Percentiles rank a stretch among this genome's conserved stretches.
phyloP scores from a whole-genome alignment of 2,329 filamentous ascomycete species.

The Plenodomus lindquistii region DNA sequence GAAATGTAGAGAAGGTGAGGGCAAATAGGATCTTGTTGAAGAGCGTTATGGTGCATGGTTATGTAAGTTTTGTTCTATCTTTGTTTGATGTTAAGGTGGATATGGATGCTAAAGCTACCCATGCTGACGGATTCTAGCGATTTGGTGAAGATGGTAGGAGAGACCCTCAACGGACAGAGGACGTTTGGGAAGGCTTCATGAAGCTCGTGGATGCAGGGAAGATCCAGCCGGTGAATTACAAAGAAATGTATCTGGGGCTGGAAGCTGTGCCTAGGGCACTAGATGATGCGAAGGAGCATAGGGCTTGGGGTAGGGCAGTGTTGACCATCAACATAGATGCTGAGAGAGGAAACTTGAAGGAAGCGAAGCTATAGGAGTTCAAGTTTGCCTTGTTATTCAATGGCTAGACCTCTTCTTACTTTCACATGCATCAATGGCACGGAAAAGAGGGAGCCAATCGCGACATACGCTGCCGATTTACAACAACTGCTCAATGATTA shows the following conservation, averaged over 20 bases:
- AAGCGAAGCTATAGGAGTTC: not conserved
- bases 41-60: constrained; percentile 27
- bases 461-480: no score
- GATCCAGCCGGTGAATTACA: constrained; percentile 58
- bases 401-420: no score
- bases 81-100: not conserved
- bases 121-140: constrained; percentile 41
- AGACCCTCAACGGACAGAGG: constrained; percentile 52
- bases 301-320: constrained; percentile 61
- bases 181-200: constrained; percentile 58
- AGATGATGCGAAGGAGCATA: constrained; percentile 54
- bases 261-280: constrained; percentile 56
- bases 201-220: constrained; percentile 52
- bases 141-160: constrained; percentile 61
- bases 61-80: constrained; percentile 15
- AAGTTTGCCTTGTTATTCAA: no score
- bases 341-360: constrained; percentile 3
- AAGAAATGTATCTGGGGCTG: constrained; percentile 54
- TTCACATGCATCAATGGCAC: no score
- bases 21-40: constrained; percentile 31
- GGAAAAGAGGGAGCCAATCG: no score
- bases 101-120: no score
- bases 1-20: constrained; percentile 52
- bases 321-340: constrained; percentile 47
- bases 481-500: no score